These are phyloP conservation scores for Spathaspora gorwiae DNA, from an alignment of 805 yeast genomes.

Conservation along the genomic window DNA sequence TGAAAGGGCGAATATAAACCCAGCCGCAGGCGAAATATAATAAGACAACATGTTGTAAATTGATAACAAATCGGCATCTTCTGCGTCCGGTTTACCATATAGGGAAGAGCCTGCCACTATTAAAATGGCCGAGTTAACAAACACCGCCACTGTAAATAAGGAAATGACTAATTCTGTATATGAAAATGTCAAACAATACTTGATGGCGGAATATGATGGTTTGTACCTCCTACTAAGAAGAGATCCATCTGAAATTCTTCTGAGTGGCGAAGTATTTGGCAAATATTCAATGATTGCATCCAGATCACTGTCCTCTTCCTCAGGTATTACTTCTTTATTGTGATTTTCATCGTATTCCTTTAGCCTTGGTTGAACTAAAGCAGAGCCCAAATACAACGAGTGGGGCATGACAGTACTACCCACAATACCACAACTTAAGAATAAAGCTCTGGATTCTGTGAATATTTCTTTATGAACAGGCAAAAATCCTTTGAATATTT, in stretches of 20 bases:
- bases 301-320: slow-evolving; percentile 19
- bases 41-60: slow-evolving; percentile 41
- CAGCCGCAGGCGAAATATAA: slow-evolving; percentile 43
- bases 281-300: neutral
- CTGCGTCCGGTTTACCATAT: slow-evolving; percentile 41
- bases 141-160: slow-evolving; percentile 38
- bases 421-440: slow-evolving; percentile 42
- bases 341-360: slow-evolving; percentile 32
- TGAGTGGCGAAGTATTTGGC: slow-evolving; percentile 3
- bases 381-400: slow-evolving; percentile 41
- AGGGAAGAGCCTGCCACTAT: slow-evolving; percentile 43
- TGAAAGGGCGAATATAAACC: slow-evolving; percentile 40
- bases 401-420: slow-evolving; percentile 50
- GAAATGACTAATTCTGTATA: slow-evolving; percentile 38
- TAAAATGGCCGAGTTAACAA: slow-evolving; percentile 41
- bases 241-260: slow-evolving; percentile 24
- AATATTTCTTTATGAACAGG: slow-evolving; percentile 43
- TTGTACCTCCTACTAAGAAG: slow-evolving; percentile 28
- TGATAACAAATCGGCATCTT: slow-evolving; percentile 42
- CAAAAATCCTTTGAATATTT: slow-evolving; percentile 60
- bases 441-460: slow-evolving; percentile 34
- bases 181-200: slow-evolving; percentile 37
- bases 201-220: slow-evolving; percentile 39
- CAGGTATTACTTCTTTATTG: slow-evolving; percentile 3
- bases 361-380: slow-evolving; percentile 40